phyloP scores from a whole-genome alignment of 768 basidiomycete species.

The Artomyces pyxidatus region DNA sequence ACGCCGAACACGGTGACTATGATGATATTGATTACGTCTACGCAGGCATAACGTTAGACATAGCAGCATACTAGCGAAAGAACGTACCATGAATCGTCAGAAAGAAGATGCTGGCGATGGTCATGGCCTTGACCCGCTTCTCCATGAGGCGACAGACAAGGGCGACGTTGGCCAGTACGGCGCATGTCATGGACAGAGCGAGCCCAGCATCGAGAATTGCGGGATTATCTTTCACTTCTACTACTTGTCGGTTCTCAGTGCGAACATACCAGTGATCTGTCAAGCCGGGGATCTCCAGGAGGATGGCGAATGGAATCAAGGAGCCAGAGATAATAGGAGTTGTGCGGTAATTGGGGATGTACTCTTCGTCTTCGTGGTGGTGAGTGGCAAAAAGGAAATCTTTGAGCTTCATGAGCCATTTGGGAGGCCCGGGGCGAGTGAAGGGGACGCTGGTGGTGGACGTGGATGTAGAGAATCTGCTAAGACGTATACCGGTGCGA shows the following conservation, averaged over 20 bases:
- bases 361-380: slow-evolving; percentile 20
- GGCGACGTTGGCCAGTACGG: slow-evolving; percentile 57
- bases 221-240: slow-evolving; percentile 48
- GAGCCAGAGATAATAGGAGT: slow-evolving; percentile 62
- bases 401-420: slow-evolving; percentile 12
- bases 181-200: slow-evolving; percentile 59
- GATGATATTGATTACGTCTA: slow-evolving; percentile 64
- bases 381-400: slow-evolving; percentile 17
- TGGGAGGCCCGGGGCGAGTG: slow-evolving; percentile 6
- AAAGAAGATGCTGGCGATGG: slow-evolving; percentile 53
- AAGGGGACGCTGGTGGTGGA: not conserved
- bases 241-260: slow-evolving; percentile 35
- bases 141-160: slow-evolving; percentile 70
- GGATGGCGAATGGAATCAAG: slow-evolving; percentile 65
- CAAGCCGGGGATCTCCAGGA: slow-evolving; percentile 76
- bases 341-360: slow-evolving; percentile 50
- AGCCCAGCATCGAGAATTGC: slow-evolving; percentile 52
- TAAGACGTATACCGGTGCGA: not conserved
- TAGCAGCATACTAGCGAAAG: not conserved
- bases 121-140: slow-evolving; percentile 51
- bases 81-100: slow-evolving; percentile 63
- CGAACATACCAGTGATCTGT: slow-evolving; percentile 70
- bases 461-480: not conserved
- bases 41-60: not conserved
- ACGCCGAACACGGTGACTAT: slow-evolving; percentile 56